Percentiles rank a stretch among this genome's conserved stretches.
These are phyloP conservation scores for Polychaeton citri DNA, from an alignment of 2,329 filamentous ascomycete species.

Conservation along the genomic window DNA sequence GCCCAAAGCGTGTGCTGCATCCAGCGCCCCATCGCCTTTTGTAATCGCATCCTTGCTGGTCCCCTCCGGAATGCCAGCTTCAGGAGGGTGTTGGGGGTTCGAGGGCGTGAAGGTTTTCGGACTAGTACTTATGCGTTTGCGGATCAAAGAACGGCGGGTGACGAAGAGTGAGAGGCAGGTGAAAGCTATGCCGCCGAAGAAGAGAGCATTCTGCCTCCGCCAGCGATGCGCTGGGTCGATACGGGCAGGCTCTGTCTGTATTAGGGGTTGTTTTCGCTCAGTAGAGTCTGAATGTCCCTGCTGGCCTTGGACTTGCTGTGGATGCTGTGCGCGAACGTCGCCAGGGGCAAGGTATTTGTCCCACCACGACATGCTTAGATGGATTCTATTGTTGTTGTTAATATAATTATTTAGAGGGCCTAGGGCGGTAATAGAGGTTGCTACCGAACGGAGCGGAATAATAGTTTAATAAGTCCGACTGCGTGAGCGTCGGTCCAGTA, in stretches of 20 bases:
- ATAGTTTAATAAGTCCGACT: too few relatives aligned
- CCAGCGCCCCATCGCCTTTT: slow-evolving; percentile 42
- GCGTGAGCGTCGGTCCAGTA: too few relatives aligned
- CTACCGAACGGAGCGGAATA: too few relatives aligned
- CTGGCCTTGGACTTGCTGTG: background rate
- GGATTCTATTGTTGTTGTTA: too few relatives aligned
- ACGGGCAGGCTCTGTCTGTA: slow-evolving; percentile 7
- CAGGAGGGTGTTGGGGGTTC: slow-evolving; percentile 29
- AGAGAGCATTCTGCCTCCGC: slow-evolving; percentile 34
- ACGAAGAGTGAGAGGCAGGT: slow-evolving; percentile 58
- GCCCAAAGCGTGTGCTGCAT: slow-evolving; percentile 72
- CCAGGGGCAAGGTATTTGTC: slow-evolving; percentile 20
- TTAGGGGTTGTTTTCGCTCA: slow-evolving; percentile 1
- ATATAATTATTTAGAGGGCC: too few relatives aligned
- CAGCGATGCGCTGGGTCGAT: slow-evolving; percentile 14
- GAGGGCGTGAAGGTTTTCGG: slow-evolving; percentile 62
- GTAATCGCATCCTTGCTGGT: slow-evolving; percentile 15
- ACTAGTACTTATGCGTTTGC: slow-evolving; percentile 46
- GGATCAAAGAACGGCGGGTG: slow-evolving; percentile 47
- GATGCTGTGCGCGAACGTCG: slow-evolving; percentile 13
- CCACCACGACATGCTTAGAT: slow-evolving; percentile 19
- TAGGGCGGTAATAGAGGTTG: too few relatives aligned
- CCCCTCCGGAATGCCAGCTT: slow-evolving; percentile 22
- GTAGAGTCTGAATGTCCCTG: slow-evolving; percentile 1
- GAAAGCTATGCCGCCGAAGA: slow-evolving; percentile 64